phyloP scores from a whole-genome alignment of 148 eudicot species.

The Rhododendron molle region DNA sequence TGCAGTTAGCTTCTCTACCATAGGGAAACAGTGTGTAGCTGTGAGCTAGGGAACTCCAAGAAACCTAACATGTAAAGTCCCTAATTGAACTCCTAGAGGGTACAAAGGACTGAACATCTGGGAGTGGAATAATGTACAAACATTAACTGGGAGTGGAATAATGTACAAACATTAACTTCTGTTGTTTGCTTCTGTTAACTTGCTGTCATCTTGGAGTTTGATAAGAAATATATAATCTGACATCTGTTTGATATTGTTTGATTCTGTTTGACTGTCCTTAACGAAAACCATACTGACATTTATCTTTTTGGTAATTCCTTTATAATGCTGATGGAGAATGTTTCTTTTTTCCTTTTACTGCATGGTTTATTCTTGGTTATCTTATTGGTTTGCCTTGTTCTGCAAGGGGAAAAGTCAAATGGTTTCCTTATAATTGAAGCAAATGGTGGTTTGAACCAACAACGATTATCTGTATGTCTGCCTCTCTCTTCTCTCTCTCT shows the following conservation, averaged over 20 bases:
- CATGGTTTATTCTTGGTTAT: neutral
- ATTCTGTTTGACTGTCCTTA: neutral
- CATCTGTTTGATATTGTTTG: neutral
- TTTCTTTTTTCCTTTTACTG: neutral
- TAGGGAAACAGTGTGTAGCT: neutral
- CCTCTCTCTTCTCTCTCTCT: conserved; percentile 4
- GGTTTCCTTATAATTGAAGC: conserved; percentile 97
- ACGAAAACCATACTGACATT: neutral
- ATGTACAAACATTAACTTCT: neutral
- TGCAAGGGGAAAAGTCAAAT: conserved; percentile 57
- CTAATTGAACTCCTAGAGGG: neutral
- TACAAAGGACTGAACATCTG: neutral
- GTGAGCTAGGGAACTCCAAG: neutral
- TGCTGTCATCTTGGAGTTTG: neutral
- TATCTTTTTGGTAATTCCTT: neutral
- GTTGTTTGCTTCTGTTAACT: conserved; percentile 8
- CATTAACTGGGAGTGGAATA: no score
- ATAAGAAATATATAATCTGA: neutral
- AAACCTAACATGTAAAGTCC: neutral
- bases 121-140: neutral
- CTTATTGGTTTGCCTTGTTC: conserved; percentile 8
- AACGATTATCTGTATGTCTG: conserved; percentile 76
- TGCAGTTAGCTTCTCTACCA: neutral
- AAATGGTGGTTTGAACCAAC: conserved; percentile 97
- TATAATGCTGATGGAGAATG: neutral